phyloP scores from a whole-genome alignment of 83 land plant species.

The Larix sibirica region DNA sequence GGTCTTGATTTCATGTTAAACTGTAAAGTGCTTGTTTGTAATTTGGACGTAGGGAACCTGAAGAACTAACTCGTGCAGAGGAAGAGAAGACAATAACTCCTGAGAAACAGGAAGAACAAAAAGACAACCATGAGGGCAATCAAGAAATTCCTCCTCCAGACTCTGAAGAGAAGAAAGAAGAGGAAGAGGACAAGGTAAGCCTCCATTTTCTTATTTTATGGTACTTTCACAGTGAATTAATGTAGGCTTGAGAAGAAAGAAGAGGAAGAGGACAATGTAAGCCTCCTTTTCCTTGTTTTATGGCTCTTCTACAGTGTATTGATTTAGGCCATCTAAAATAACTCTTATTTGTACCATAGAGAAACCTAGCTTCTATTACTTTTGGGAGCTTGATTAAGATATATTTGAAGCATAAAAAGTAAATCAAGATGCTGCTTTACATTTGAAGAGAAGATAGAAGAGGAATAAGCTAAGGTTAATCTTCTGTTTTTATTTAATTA shows the following conservation, averaged over 20 bases:
- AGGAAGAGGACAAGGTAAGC: constrained; percentile 16
- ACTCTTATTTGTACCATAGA: no score
- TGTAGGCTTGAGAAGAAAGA: constrained; percentile 1
- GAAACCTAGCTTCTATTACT: no score
- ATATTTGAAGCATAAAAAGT: no score
- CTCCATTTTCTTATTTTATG: neutral
- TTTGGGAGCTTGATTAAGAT: no score
- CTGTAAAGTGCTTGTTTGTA: neutral
- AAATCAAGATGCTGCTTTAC: no score
- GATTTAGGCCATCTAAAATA: no score
- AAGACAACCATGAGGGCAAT: neutral
- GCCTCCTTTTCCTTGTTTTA: neutral
- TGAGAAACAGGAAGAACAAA: constrained; percentile 9
- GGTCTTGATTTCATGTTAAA: neutral
- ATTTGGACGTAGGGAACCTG: constrained; percentile 30
- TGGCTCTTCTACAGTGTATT: no score
- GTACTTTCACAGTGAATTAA: no score
- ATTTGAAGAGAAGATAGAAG: no score
- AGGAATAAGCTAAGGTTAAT: no score
- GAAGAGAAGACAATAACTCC: constrained; percentile 26
- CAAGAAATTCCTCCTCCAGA: neutral
- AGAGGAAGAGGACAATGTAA: constrained; percentile 17
- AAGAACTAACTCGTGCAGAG: constrained; percentile 18
- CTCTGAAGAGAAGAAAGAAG: constrained; percentile 10
- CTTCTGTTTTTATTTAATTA: no score